Evolutionary conservation across 306 rosid genomes (phyloP).

Genomic region (Cucurbita maxima): DNA sequence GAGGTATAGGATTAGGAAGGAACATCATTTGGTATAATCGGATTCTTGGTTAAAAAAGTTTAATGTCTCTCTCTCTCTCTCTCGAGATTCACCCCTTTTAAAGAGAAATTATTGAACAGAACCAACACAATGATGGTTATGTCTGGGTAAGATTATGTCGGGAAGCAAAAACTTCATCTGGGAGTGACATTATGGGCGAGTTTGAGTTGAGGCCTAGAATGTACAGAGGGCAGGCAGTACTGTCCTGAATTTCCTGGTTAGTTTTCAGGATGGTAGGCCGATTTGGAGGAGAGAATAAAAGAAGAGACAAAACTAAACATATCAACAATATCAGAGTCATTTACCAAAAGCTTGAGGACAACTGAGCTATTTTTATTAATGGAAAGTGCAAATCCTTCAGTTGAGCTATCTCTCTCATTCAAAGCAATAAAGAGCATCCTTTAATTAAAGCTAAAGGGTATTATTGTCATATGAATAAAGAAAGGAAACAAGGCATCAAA

Average conservation of each 20-base stretch:
- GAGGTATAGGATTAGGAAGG: background rate
- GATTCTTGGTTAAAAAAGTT: background rate
- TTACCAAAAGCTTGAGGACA: constrained; percentile 23
- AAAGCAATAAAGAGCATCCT: constrained; percentile 57
- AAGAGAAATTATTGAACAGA: background rate
- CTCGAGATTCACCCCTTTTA: background rate
- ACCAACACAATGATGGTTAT: background rate
- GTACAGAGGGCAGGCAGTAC: background rate
- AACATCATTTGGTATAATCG: background rate
- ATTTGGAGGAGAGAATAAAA: background rate
- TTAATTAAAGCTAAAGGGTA: constrained; percentile 77
- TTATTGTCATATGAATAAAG: constrained; percentile 46
- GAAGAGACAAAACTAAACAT: constrained; percentile 6
- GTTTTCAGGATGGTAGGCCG: background rate
- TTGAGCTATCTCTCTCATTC: constrained; percentile 14
- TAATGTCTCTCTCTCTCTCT: background rate
- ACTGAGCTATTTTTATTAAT: constrained; percentile 36
- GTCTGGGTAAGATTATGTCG: background rate
- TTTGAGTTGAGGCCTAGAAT: background rate
- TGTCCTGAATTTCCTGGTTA: background rate
- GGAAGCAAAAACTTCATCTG: background rate
- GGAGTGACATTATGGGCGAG: background rate
- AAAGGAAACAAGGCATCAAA: constrained; percentile 36
- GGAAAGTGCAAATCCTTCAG: constrained; percentile 44
- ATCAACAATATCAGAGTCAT: constrained; percentile 13